phyloP scores from a whole-genome alignment of 495 filamentous ascomycete species.

The Penicillium lividum region DNA sequence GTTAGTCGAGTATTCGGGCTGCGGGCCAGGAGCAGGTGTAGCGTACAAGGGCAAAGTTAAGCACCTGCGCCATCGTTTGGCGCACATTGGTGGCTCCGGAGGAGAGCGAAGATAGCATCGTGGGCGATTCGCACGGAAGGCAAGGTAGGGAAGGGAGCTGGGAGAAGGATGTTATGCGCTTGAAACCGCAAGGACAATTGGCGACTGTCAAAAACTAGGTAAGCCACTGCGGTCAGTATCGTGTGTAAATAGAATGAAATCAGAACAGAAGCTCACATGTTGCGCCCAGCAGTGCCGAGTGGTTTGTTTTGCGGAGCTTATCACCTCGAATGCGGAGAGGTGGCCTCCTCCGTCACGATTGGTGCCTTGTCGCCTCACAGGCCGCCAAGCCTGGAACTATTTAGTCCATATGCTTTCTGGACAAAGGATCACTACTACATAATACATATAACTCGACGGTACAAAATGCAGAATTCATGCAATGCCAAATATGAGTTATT shows the following conservation, averaged over 20 bases:
- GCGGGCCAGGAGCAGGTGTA: slow-evolving; percentile 56
- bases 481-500: too few species aligned
- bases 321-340: slow-evolving; percentile 28
- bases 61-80: slow-evolving; percentile 80
- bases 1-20: not conserved
- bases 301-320: slow-evolving; percentile 26
- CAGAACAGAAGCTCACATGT: not conserved
- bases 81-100: slow-evolving; percentile 68
- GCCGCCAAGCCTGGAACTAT: not conserved
- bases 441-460: too few species aligned
- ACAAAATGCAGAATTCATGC: too few species aligned
- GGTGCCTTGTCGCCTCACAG: slow-evolving; percentile 5
- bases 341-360: slow-evolving; percentile 21
- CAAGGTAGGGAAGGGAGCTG: slow-evolving; percentile 5
- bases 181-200: not conserved
- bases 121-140: slow-evolving; percentile 23
- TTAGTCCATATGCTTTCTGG: not conserved
- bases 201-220: not conserved
- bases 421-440: too few species aligned
- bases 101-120: slow-evolving; percentile 72
- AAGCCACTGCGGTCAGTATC: not conserved
- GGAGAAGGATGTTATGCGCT: not conserved
- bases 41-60: slow-evolving; percentile 94
- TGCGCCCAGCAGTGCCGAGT: slow-evolving; percentile 12
- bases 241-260: not conserved